These are phyloP conservation scores for Trichophyton rubrum DNA, from an alignment of 2,329 filamentous ascomycete species.

Conservation along the genomic window DNA sequence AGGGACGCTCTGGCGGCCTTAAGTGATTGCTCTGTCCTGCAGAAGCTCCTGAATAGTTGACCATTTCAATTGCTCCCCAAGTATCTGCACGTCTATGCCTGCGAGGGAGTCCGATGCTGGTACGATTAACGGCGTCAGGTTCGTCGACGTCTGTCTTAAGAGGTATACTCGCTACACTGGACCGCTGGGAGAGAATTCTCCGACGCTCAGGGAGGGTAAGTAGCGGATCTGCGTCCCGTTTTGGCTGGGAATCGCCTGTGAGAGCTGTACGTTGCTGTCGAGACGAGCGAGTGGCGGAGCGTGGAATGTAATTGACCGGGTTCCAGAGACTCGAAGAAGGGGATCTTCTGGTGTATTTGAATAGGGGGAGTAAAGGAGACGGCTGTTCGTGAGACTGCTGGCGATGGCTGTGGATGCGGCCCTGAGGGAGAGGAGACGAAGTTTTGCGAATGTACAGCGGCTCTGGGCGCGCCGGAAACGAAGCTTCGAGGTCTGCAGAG, in stretches of 20 bases:
- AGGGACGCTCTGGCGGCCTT: slow-evolving; percentile 18
- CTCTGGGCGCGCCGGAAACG: slow-evolving; percentile 8
- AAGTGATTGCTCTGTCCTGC: slow-evolving; percentile 17
- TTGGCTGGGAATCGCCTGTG: slow-evolving; percentile 15
- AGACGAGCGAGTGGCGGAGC: slow-evolving; percentile 35
- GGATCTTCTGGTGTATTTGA: slow-evolving; percentile 16
- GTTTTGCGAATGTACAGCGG: slow-evolving; percentile 3
- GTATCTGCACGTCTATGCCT: slow-evolving; percentile 27
- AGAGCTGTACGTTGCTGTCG: slow-evolving; percentile 22
- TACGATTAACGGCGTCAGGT: slow-evolving; percentile 36
- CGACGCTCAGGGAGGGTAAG: slow-evolving; percentile 46
- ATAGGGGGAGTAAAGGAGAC: background rate
- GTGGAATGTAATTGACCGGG: slow-evolving; percentile 49
- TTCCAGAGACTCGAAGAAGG: slow-evolving; percentile 46
- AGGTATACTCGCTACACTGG: slow-evolving; percentile 33
- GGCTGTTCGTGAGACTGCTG: slow-evolving; percentile 5
- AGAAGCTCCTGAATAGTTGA: slow-evolving; percentile 17
- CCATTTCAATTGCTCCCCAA: slow-evolving; percentile 15
- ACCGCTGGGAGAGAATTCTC: slow-evolving; percentile 38
- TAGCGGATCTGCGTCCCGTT: slow-evolving; percentile 41
- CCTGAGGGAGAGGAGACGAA: background rate
- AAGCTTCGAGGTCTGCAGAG: slow-evolving; percentile 9
- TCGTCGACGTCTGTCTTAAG: slow-evolving; percentile 37
- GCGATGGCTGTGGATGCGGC: background rate
- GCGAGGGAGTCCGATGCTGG: slow-evolving; percentile 41